Percentiles rank a stretch among this genome's conserved stretches.
These are phyloP conservation scores for Dactylellina haptotyla DNA, from an alignment of 2,329 filamentous ascomycete genomes.

Conservation along the genomic window DNA sequence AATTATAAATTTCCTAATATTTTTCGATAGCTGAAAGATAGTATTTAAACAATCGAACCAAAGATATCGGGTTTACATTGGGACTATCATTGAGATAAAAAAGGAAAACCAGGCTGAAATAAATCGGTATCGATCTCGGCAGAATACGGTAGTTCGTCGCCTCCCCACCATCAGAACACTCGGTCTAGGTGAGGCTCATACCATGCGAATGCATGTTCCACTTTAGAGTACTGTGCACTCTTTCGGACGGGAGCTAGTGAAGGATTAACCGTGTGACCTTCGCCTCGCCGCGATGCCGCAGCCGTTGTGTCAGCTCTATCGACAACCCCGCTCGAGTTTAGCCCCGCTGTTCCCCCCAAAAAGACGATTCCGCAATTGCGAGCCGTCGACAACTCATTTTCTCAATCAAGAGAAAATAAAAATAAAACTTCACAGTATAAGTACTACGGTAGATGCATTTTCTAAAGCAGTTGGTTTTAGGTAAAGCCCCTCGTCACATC, in stretches of 20 bases:
- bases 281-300: neutral
- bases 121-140: neutral
- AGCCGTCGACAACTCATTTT: slow-evolving; percentile 2
- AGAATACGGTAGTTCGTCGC: too few species aligned
- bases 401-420: neutral
- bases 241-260: neutral
- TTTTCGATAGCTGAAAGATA: too few species aligned
- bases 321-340: slow-evolving; percentile 26
- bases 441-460: slow-evolving; percentile 11
- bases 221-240: too few species aligned
- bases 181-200: neutral
- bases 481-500: neutral
- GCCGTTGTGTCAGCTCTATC: neutral
- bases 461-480: slow-evolving; percentile 17
- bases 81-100: neutral
- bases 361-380: neutral
- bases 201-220: slow-evolving; percentile 3
- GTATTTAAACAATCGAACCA: too few species aligned
- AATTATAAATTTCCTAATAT: too few species aligned
- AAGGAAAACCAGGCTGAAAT: neutral
- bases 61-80: too few species aligned
- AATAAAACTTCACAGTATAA: neutral
- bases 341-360: neutral
- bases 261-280: neutral
- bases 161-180: neutral